Percentiles rank a stretch among this genome's conserved stretches.
These are phyloP conservation scores for Hepatocystis sp. DNA, from an alignment of 169 alveolate species.

Conservation along the genomic window DNA sequence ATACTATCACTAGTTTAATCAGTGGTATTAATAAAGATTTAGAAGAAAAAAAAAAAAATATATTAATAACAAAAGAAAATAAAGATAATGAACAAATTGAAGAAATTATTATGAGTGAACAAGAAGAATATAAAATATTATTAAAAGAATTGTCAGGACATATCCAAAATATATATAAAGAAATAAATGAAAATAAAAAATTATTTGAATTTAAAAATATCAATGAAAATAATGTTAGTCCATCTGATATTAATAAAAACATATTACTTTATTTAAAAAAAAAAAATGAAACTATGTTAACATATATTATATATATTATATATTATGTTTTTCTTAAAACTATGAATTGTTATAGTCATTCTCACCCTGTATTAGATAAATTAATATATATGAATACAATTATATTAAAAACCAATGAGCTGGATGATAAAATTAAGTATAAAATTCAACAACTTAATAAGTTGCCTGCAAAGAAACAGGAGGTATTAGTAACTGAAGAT, in stretches of 20 bases:
- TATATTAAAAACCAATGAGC: conserved; percentile 60
- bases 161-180: conserved; percentile 71
- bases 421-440: conserved; percentile 69
- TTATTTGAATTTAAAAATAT: conserved; percentile 67
- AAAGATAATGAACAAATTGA: conserved; percentile 64
- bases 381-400: conserved; percentile 76
- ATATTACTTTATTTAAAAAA: conserved; percentile 78
- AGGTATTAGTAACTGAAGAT: conserved; percentile 2
- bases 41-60: conserved; percentile 63
- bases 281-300: conserved; percentile 80
- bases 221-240: conserved; percentile 63
- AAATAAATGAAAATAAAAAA: conserved; percentile 66
- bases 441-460: conserved; percentile 71
- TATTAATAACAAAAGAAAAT: conserved; percentile 22
- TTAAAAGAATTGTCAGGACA: conserved; percentile 67
- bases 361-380: conserved; percentile 82
- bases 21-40: conserved; percentile 76
- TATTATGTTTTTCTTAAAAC: conserved; percentile 80
- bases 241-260: conserved; percentile 71
- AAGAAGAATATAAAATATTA: conserved; percentile 65
- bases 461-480: conserved; percentile 5
- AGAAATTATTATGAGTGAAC: conserved; percentile 71
- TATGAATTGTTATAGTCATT: conserved; percentile 74
- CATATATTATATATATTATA: conserved; percentile 78
- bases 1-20: conserved; percentile 65